Conservation (phyloP, 257 asterid species). For the Echium plantagineum region DNA sequence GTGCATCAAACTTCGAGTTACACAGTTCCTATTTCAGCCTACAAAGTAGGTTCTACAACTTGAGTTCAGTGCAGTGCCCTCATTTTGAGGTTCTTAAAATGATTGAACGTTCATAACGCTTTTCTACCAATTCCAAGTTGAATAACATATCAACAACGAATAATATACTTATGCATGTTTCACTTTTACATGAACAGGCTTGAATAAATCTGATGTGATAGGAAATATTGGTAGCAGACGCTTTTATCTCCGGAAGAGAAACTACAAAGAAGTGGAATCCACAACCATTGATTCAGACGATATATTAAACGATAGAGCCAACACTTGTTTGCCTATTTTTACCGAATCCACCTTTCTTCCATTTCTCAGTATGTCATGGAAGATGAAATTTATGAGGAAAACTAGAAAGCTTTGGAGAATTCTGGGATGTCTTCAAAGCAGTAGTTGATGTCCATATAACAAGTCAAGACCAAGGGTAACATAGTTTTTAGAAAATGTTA, state of each 20-base stretch:
- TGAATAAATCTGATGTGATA: slow-evolving; percentile 51
- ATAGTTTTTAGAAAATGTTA: no score
- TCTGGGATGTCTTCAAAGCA: slow-evolving; percentile 36
- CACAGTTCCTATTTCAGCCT: slow-evolving; percentile 66
- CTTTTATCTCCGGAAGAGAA: slow-evolving; percentile 47
- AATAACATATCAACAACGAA: no score
- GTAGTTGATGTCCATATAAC: not conserved
- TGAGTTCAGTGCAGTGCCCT: no score
- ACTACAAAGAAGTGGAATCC: slow-evolving; percentile 8
- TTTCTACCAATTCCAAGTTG: no score
- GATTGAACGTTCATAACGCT: no score
- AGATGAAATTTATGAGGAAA: slow-evolving; percentile 29
- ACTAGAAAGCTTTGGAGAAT: slow-evolving; percentile 29
- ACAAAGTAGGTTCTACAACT: slow-evolving; percentile 34
- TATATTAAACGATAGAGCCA: not conserved
- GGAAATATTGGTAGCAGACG: slow-evolving; percentile 58
- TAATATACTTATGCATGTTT: not conserved
- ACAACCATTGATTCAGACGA: slow-evolving; percentile 10
- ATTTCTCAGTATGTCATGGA: slow-evolving; percentile 10
- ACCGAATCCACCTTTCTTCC: slow-evolving; percentile 9
- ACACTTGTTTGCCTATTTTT: slow-evolving; percentile 1
- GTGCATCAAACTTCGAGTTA: slow-evolving; percentile 31
- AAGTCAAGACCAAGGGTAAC: not conserved
- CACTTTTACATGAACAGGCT: slow-evolving; percentile 25
- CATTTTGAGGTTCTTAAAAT: no score